A percentile compares a stretch with the other conserved stretches of the same genome.
phyloP scores from a whole-genome alignment of 768 basidiomycete species.

The Termitomyces sp. region DNA sequence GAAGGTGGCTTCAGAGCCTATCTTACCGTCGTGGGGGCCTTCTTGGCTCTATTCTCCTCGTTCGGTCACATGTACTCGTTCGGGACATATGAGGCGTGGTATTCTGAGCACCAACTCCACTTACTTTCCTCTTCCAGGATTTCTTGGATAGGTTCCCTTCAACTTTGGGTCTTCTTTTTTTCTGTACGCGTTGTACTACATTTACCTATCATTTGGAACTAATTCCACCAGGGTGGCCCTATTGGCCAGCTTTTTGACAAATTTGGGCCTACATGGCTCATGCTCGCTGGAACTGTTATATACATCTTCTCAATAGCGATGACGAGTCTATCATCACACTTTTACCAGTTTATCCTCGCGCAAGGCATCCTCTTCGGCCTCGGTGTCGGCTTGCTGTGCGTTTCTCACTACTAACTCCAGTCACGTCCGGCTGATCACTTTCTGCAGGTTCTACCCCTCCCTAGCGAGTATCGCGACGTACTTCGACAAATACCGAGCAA shows the following conservation, averaged over 20 bases:
- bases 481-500: constrained; percentile 60
- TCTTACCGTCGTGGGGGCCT: constrained; percentile 59
- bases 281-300: constrained; percentile 45
- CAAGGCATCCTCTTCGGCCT: constrained; percentile 67
- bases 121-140: constrained; percentile 48
- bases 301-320: constrained; percentile 50
- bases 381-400: constrained; percentile 61
- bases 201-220: not conserved
- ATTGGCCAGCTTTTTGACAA: constrained; percentile 57
- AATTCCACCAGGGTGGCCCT: constrained; percentile 44
- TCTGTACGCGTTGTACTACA: constrained; percentile 38
- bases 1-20: constrained; percentile 31
- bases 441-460: constrained; percentile 60
- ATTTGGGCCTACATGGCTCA: constrained; percentile 51
- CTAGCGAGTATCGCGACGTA: constrained; percentile 63
- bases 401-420: not conserved
- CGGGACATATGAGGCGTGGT: constrained; percentile 70
- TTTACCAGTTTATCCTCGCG: constrained; percentile 56
- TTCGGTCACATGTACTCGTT: constrained; percentile 73
- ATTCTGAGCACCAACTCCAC: constrained; percentile 52
- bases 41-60: constrained; percentile 60
- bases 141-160: constrained; percentile 69
- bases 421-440: constrained; percentile 5
- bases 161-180: constrained; percentile 67
- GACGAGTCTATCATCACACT: constrained; percentile 52